Evolutionary conservation across 2,329 filamentous ascomycete genomes (phyloP).

Genomic region (Venturia carpophila): DNA sequence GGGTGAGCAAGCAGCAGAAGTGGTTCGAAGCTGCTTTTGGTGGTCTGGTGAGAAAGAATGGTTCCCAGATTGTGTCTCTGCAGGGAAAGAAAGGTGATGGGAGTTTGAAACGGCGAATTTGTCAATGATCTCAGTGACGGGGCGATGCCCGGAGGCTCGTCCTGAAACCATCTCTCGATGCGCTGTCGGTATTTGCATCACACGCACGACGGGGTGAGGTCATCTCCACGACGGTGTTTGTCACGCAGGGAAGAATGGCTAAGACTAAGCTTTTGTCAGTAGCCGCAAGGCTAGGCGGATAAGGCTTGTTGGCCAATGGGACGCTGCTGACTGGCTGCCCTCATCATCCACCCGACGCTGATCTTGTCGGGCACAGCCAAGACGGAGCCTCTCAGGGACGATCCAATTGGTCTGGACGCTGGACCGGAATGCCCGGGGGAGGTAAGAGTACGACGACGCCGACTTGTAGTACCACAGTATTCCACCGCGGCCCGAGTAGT

Average conservation of each 20-base stretch:
- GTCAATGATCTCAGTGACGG: slow-evolving; percentile 1
- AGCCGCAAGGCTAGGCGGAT: neutral
- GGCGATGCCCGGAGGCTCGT: neutral
- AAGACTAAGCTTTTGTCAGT: slow-evolving; percentile 4
- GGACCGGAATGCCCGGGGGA: neutral
- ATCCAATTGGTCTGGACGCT: slow-evolving; percentile 8
- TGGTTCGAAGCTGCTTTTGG: neutral
- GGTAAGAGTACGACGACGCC: neutral
- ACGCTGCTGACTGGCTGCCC: neutral
- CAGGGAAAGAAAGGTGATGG: neutral
- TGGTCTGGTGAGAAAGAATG: neutral
- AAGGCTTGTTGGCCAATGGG: neutral
- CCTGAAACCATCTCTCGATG: neutral
- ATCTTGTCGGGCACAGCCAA: neutral
- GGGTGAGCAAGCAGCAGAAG: no score
- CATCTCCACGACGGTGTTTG: neutral
- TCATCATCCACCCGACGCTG: neutral
- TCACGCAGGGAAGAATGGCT: neutral
- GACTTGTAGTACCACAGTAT: neutral
- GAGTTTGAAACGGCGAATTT: neutral
- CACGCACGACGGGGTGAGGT: slow-evolving; percentile 3
- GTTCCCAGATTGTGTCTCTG: neutral
- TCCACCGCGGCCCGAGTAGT: no score
- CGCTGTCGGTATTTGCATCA: neutral
- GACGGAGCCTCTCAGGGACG: neutral